These are phyloP conservation scores for Oidiodendron maius DNA, from an alignment of 495 filamentous ascomycete genomes.

Conservation along the genomic window DNA sequence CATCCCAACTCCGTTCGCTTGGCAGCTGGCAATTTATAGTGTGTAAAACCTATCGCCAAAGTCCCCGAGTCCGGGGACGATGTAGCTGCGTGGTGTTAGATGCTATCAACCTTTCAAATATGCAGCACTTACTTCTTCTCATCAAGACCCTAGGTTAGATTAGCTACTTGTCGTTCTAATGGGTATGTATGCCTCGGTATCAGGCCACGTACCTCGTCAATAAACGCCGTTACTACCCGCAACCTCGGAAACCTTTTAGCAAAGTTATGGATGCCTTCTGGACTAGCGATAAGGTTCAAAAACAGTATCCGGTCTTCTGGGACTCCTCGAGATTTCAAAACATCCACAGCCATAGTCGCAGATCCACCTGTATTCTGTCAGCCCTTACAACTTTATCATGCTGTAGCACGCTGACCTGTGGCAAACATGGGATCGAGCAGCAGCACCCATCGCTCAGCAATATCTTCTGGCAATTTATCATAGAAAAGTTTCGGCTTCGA, in stretches of 20 bases:
- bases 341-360: conserved; percentile 92
- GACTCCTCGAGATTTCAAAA: conserved; percentile 81
- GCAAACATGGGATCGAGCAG: conserved; percentile 99
- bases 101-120: conserved; percentile 18
- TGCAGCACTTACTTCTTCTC: conserved; percentile 78
- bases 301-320: conserved; percentile 94
- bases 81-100: conserved; percentile 61
- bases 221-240: conserved; percentile 91
- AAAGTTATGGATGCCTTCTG: conserved; percentile 85
- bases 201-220: conserved; percentile 56
- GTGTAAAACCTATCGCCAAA: conserved; percentile 98
- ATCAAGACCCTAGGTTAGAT: conserved; percentile 59
- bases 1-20: too few relatives aligned
- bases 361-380: conserved; percentile 62
- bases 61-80: conserved; percentile 90
- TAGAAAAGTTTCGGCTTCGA: conserved; percentile 88
- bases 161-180: conserved; percentile 15
- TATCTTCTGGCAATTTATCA: conserved; percentile 93
- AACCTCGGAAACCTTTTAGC: conserved; percentile 87
- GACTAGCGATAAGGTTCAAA: conserved; percentile 92
- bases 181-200: background rate
- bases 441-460: conserved; percentile 85
- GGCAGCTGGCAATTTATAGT: conserved; percentile 47
- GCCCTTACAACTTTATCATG: background rate
- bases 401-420: conserved; percentile 57